Evolutionary conservation across 805 yeast genomes (phyloP).

Genomic region (Cyberlindnera nakhonratchasimensis): DNA sequence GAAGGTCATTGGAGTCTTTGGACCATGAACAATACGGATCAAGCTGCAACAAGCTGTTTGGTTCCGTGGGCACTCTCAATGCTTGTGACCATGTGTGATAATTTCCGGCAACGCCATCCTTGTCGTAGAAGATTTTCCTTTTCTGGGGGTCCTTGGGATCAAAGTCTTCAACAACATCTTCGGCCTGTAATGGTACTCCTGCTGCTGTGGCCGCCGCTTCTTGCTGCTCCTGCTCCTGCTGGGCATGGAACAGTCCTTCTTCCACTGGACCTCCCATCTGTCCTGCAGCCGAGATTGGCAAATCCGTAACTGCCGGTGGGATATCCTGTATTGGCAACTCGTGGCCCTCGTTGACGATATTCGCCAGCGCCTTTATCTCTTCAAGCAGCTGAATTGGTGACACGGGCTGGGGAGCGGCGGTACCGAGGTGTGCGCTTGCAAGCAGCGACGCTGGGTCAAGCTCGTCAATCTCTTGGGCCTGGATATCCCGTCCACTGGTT

Average conservation of each 20-base stretch:
- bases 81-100: constrained; percentile 2
- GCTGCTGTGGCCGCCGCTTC: too few relatives aligned
- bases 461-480: not conserved
- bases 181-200: not conserved
- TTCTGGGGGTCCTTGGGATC: constrained; percentile 3
- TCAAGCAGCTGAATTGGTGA: not conserved
- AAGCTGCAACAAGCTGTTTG: not conserved
- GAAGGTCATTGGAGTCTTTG: not conserved
- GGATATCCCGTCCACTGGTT: not conserved
- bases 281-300: not conserved
- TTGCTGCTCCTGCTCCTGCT: too few relatives aligned
- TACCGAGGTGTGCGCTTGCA: not conserved
- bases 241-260: not conserved
- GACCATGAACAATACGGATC: constrained; percentile 2
- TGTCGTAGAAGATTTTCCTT: constrained; percentile 1
- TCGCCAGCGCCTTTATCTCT: constrained; percentile 1
- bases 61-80: not conserved
- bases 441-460: not conserved
- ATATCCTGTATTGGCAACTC: not conserved
- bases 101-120: constrained; percentile 3
- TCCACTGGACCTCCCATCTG: constrained; percentile 1
- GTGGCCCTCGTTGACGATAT: constrained; percentile 1
- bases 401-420: not conserved
- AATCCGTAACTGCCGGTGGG: constrained; percentile 1
- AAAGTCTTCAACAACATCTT: not conserved